phyloP scores from a whole-genome alignment of 2,329 filamentous ascomycete genomes.

The Exophiala spinifera region DNA sequence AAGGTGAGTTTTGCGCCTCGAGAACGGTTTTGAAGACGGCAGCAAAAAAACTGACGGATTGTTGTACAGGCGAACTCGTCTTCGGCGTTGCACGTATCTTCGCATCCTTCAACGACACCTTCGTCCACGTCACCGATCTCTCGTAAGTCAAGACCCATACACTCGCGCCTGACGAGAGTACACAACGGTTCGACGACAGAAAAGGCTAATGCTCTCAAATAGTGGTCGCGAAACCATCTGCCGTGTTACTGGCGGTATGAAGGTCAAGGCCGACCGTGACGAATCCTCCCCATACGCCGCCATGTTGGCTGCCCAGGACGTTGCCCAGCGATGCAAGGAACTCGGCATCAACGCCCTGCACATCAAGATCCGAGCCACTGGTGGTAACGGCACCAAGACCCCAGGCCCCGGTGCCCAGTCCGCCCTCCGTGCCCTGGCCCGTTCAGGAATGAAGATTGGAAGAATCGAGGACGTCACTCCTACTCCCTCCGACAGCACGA shows the following conservation, averaged over 20 bases:
- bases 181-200: slow-evolving; percentile 6
- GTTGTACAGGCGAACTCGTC: slow-evolving; percentile 76
- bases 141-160: slow-evolving; percentile 63
- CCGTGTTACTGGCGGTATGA: slow-evolving; percentile 99
- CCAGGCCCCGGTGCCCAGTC: slow-evolving; percentile 98
- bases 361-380: slow-evolving; percentile 99
- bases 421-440: slow-evolving; percentile 95
- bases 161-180: too few species aligned
- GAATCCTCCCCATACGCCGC: slow-evolving; percentile 99
- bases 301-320: slow-evolving; percentile 99
- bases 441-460: slow-evolving; percentile 99
- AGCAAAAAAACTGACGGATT: slow-evolving; percentile 16
- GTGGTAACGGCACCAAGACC: slow-evolving; percentile 99
- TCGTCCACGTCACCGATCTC: slow-evolving; percentile 99
- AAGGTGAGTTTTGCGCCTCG: slow-evolving; percentile 64
- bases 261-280: slow-evolving; percentile 99
- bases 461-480: slow-evolving; percentile 99
- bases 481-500: slow-evolving; percentile 97
- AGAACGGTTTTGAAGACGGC: not conserved
- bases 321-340: slow-evolving; percentile 85
- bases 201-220: slow-evolving; percentile 63
- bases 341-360: slow-evolving; percentile 91
- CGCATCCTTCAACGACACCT: slow-evolving; percentile 89
- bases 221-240: slow-evolving; percentile 99
- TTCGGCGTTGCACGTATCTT: slow-evolving; percentile 98